Base-by-base conservation (phyloP, 2,329 filamentous ascomycete species). In the Penicillium sp. region DNA sequence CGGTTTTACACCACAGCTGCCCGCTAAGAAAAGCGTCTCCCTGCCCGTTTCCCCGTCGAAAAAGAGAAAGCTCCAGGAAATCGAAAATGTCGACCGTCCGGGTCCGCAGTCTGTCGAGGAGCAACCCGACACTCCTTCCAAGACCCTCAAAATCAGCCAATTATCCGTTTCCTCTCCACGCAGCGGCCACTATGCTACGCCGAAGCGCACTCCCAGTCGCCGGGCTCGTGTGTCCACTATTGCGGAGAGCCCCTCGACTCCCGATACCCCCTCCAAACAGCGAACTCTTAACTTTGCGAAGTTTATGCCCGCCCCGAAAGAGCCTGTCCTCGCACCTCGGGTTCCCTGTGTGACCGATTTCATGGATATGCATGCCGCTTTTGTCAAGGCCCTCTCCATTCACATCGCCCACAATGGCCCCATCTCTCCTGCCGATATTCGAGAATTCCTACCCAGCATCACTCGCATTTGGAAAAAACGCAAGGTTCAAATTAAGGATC, bases 381-480 rank as follows among this genome's bases (percentile, higher is more conserved):
- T 92, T 63, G 78, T 90, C 56, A 86, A 87, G 66, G 86, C 88
- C 0, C 77, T 91, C 24, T 82, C 84, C 0, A 75, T 92, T 10
- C 88, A 91, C 66, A 82, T 86, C 58, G 87, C 87, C 1, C 89
- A 93, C 73, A 85, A 88, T 70, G 86, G 87, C 57, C 76, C 78
- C 29, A 77, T 80, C 47, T 79, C 84, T 0, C 86, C 90, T 0
- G 83, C 86, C 24, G 87, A 91, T 65, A 72, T 91, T 45, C 78
- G 81, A 35, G 76, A 80, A 29, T 79, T 92, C 35, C 80, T 83
- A 33, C 85, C 85, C 10, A 81, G 86, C 55, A 79, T 90, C 41
- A 84, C 88, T 13, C 82, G 85, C 61, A 78, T 87, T 37, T 93
- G 89, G 89, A 87, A 88, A 57, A 91, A 89, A 75, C 82, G 88